Percentiles rank a stretch among this genome's conserved stretches.
phyloP scores from a whole-genome alignment of 139 green algal genomes.

The Chlamydomonas incerta region DNA sequence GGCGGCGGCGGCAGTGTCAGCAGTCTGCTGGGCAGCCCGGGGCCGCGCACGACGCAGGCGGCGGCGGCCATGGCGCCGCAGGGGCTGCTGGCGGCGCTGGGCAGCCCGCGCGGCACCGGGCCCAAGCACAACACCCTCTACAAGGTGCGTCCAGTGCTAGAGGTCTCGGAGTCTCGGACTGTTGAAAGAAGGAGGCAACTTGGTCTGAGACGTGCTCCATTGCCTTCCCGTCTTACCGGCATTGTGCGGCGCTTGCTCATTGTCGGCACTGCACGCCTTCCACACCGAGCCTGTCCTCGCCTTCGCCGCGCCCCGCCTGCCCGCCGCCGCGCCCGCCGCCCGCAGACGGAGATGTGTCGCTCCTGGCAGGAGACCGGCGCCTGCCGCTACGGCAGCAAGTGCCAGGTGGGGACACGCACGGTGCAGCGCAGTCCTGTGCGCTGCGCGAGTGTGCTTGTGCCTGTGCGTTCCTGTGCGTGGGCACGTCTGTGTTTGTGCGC shows the following conservation, averaged over 20 bases:
- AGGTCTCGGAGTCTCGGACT: neutral
- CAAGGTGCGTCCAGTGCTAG: constrained; percentile 49
- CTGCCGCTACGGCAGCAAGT: constrained; percentile 91
- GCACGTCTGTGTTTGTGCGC: no score
- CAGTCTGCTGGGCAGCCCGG: neutral
- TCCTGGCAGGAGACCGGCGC: constrained; percentile 83
- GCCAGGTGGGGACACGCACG: constrained; percentile 60
- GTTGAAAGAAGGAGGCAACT: no score
- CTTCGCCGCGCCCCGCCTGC: no score
- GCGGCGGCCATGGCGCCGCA: constrained; percentile 22
- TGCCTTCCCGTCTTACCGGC: neutral
- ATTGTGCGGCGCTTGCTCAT: no score
- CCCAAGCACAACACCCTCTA: constrained; percentile 56
- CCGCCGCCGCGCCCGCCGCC: constrained; percentile 47
- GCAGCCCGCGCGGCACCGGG: constrained; percentile 6
- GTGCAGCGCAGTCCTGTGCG: no score
- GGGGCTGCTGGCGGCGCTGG: constrained; percentile 33
- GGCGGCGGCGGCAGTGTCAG: neutral
- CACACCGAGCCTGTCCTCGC: no score
- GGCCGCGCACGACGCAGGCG: constrained; percentile 14
- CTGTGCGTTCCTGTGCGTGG: no score
- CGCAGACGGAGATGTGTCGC: constrained; percentile 93
- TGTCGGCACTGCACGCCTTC: no score
- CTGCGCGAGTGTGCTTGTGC: no score
- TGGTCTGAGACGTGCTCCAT: neutral